These are phyloP conservation scores for Botrytis porri DNA, from an alignment of 2,329 filamentous ascomycete species.

Conservation along the genomic window DNA sequence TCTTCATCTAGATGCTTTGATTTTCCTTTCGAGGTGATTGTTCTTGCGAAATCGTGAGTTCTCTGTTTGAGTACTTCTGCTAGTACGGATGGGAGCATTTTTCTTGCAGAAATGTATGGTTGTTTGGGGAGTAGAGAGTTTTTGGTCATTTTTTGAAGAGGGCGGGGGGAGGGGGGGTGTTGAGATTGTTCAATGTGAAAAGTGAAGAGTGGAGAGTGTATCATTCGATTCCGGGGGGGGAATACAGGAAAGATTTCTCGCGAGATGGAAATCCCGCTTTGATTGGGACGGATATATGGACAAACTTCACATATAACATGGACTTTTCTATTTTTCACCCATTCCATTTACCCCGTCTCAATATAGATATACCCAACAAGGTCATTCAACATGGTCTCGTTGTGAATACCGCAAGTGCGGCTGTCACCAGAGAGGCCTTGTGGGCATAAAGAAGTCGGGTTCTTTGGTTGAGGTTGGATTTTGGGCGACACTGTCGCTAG, in stretches of 20 bases:
- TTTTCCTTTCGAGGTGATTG: too few species aligned
- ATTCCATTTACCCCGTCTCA: background rate
- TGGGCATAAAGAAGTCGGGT: background rate
- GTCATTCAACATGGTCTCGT: background rate
- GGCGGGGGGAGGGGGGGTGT: background rate
- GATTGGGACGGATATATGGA: rapidly evolving
- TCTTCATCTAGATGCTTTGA: background rate
- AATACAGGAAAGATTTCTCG: background rate
- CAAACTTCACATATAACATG: too few species aligned
- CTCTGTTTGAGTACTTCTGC: too few species aligned
- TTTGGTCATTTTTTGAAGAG: background rate
- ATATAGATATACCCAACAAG: background rate
- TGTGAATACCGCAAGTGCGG: background rate
- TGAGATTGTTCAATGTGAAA: background rate
- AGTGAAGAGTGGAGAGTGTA: background rate
- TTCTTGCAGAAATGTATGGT: background rate
- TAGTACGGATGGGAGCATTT: background rate
- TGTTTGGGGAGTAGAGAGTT: background rate
- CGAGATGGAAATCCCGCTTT: background rate
- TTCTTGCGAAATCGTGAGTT: too few species aligned
- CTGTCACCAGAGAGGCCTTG: rapidly evolving
- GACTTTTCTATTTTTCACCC: too few species aligned
- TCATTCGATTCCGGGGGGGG: background rate
- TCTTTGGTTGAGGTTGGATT: background rate
- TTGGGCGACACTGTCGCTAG: rapidly evolving